Percentiles rank a stretch among this genome's conserved stretches.
Conservation (phyloP, 257 asterid genomes). For the Datura wrightii region DNA sequence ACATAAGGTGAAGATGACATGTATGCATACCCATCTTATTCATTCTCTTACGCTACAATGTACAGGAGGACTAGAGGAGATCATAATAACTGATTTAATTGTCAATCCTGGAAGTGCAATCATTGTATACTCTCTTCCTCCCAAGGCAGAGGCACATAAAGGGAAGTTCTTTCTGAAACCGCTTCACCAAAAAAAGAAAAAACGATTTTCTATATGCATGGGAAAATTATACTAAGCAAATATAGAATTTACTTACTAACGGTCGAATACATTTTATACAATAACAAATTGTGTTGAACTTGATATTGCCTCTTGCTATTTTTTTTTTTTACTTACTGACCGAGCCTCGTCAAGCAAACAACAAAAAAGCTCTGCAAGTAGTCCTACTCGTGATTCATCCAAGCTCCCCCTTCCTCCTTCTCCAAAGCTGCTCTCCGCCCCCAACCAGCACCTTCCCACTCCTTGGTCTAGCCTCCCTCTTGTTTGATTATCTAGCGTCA, state of each 20-base stretch:
- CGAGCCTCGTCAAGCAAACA: not conserved
- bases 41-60: not conserved
- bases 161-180: not conserved
- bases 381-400: not conserved
- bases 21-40: not conserved
- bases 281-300: not conserved
- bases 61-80: not conserved
- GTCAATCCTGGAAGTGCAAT: not conserved
- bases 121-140: not conserved
- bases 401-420: not conserved
- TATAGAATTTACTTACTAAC: not conserved
- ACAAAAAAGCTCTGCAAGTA: not conserved
- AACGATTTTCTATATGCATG: not conserved
- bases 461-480: not conserved
- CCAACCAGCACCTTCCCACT: not conserved
- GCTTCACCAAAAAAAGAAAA: not conserved
- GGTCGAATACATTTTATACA: not conserved
- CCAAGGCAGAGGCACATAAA: not conserved
- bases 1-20: slow-evolving; percentile 24
- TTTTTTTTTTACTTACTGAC: not conserved
- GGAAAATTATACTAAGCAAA: not conserved
- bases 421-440: not conserved
- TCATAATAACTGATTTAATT: not conserved
- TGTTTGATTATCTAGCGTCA: not conserved
- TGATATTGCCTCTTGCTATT: not conserved